Percentiles rank a stretch among this genome's conserved stretches.
Evolutionary conservation across 805 yeast genomes (phyloP).

Genomic region (Candida pini): DNA sequence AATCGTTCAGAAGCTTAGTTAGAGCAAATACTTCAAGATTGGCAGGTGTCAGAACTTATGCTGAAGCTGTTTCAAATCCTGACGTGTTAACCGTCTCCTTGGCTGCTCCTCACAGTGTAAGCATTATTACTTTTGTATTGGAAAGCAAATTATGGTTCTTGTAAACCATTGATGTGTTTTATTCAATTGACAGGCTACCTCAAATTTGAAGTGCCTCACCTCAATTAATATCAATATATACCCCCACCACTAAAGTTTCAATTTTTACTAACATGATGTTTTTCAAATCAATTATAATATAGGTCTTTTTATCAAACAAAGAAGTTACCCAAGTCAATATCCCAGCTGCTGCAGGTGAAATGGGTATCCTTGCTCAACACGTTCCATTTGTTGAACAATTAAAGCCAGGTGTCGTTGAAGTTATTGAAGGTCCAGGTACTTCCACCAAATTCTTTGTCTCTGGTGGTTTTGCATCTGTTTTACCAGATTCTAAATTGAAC

Average conservation of each 20-base stretch:
- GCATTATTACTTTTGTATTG: background rate
- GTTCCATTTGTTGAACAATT: conserved; percentile 96
- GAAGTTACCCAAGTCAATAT: conserved; percentile 74
- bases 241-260: conserved; percentile 1
- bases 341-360: conserved; percentile 92
- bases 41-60: conserved; percentile 76
- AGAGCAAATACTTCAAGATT: conserved; percentile 51
- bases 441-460: conserved; percentile 80
- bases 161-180: too few relatives aligned
- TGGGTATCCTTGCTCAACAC: conserved; percentile 97
- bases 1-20: conserved; percentile 54
- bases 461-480: conserved; percentile 95
- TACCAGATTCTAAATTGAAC: conserved; percentile 86
- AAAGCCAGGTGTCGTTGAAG: conserved; percentile 91
- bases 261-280: background rate
- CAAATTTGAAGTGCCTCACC: too few relatives aligned
- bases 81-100: conserved; percentile 82
- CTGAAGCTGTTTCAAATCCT: conserved; percentile 63
- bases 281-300: too few relatives aligned
- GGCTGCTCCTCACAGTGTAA: conserved; percentile 77
- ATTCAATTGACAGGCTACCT: too few relatives aligned
- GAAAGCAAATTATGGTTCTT: too few relatives aligned
- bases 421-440: conserved; percentile 71
- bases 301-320: conserved; percentile 29
- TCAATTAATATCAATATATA: background rate